These are phyloP conservation scores for Podaxis sp. DNA, from an alignment of 768 basidiomycete species.

Conservation along the genomic window DNA sequence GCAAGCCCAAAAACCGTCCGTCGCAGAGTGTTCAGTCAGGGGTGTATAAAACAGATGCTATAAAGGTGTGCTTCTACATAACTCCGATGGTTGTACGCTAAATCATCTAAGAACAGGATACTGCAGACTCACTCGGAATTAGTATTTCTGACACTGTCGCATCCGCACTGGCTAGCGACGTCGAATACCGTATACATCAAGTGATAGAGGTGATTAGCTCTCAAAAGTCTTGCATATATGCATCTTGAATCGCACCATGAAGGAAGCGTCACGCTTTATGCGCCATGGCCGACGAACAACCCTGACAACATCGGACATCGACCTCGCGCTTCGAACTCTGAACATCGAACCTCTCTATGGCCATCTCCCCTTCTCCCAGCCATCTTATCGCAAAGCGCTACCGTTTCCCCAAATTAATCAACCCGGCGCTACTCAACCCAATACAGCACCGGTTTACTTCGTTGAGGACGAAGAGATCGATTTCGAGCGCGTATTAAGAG, in stretches of 20 bases:
- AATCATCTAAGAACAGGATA: conserved; percentile 56
- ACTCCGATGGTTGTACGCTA: background rate
- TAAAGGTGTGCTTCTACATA: conserved; percentile 44
- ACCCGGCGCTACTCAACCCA: conserved; percentile 25
- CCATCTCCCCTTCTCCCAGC: conserved; percentile 65
- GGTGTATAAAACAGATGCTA: conserved; percentile 60
- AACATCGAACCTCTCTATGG: conserved; percentile 97
- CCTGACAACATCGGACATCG: conserved; percentile 86
- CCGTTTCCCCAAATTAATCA: conserved; percentile 41
- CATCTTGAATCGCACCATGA: conserved; percentile 17
- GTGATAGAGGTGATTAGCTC: conserved; percentile 72
- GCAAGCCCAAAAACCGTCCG: conserved; percentile 50
- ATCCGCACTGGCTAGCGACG: conserved; percentile 87
- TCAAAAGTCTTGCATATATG: background rate
- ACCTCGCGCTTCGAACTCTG: conserved; percentile 88
- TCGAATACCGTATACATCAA: conserved; percentile 95
- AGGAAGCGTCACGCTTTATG: conserved; percentile 98
- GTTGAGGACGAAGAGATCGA: conserved; percentile 98
- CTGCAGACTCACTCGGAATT: conserved; percentile 85
- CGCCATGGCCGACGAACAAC: conserved; percentile 90
- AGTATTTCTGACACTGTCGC: conserved; percentile 80
- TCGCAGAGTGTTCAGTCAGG: conserved; percentile 53
- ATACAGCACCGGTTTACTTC: conserved; percentile 81
- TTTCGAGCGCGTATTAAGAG: conserved; percentile 86
- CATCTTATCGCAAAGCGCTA: conserved; percentile 59